These are phyloP conservation scores for Entrophospora sp. DNA, from an alignment of 192 early-diverging fungal species.

Conservation along the genomic window DNA sequence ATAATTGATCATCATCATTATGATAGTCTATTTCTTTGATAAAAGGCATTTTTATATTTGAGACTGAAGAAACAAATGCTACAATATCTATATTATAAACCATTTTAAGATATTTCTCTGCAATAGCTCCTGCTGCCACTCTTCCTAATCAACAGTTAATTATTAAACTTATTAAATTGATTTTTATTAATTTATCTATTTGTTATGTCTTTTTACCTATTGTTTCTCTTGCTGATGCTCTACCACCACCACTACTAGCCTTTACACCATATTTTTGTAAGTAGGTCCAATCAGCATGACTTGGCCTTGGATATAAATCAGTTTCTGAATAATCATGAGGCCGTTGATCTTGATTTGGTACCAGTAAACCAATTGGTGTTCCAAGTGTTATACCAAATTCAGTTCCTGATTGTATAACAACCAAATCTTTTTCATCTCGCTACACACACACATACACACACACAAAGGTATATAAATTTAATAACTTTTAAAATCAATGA, in stretches of 20 bases:
- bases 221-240: constrained; percentile 90
- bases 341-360: constrained; percentile 91
- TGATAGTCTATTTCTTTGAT: too few relatives aligned
- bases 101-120: constrained; percentile 87
- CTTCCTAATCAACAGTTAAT: constrained; percentile 48
- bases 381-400: constrained; percentile 89
- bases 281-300: constrained; percentile 96
- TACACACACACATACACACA: too few relatives aligned
- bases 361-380: constrained; percentile 86
- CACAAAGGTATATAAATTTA: not conserved
- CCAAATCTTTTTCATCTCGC: constrained; percentile 91
- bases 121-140: constrained; percentile 89
- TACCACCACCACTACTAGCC: constrained; percentile 87
- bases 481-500: not conserved
- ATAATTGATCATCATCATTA: constrained; percentile 33
- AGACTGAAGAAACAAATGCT: constrained; percentile 87
- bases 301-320: constrained; percentile 89
- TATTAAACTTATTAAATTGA: not conserved
- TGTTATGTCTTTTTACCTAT: constrained; percentile 63
- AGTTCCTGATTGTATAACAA: constrained; percentile 84
- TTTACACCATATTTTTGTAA: constrained; percentile 93
- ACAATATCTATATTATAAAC: constrained; percentile 83
- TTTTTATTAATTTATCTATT: not conserved
- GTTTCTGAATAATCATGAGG: constrained; percentile 95
- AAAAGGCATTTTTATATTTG: constrained; percentile 67